Percentiles rank a stretch among this genome's conserved stretches.
Evolutionary conservation across 441 rosid species (phyloP).

Genomic region (Gossypium trilobum): DNA sequence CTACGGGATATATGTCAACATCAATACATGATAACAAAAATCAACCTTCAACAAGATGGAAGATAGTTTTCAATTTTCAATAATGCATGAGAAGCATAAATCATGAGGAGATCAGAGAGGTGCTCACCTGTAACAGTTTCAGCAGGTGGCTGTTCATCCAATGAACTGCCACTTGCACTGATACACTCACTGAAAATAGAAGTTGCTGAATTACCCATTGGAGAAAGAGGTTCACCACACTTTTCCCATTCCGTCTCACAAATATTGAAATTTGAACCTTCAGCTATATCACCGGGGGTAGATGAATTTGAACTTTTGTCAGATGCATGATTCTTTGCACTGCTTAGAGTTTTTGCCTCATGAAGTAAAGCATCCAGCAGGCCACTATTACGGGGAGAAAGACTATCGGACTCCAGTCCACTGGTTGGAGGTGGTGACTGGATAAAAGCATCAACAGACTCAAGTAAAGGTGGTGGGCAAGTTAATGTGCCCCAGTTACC

Average conservation of each 20-base stretch:
- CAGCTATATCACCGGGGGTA: constrained; percentile 47
- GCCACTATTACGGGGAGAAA: constrained; percentile 73
- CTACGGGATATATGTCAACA: not conserved
- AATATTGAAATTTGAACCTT: constrained; percentile 39
- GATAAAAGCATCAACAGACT: constrained; percentile 61
- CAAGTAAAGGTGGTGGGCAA: constrained; percentile 56
- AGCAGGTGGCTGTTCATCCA: constrained; percentile 47
- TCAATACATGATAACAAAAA: not conserved
- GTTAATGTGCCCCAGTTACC: constrained; percentile 62
- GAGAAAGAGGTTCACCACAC: constrained; percentile 49
- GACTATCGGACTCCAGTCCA: constrained; percentile 40
- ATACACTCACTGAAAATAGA: constrained; percentile 48
- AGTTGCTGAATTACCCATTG: constrained; percentile 52
- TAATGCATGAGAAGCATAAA: constrained; percentile 4
- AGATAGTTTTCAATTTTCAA: not conserved
- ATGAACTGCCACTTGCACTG: constrained; percentile 50
- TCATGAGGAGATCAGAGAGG: constrained; percentile 11
- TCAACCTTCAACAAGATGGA: not conserved
- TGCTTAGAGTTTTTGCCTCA: constrained; percentile 59
- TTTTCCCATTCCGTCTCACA: constrained; percentile 59
- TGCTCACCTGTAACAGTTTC: constrained; percentile 39
- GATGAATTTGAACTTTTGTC: constrained; percentile 67
- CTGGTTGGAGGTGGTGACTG: constrained; percentile 70
- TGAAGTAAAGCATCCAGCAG: constrained; percentile 85
- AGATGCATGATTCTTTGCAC: constrained; percentile 56